phyloP scores from a whole-genome alignment of 2,329 filamentous ascomycete species.

The Fusarium verrucosum region DNA sequence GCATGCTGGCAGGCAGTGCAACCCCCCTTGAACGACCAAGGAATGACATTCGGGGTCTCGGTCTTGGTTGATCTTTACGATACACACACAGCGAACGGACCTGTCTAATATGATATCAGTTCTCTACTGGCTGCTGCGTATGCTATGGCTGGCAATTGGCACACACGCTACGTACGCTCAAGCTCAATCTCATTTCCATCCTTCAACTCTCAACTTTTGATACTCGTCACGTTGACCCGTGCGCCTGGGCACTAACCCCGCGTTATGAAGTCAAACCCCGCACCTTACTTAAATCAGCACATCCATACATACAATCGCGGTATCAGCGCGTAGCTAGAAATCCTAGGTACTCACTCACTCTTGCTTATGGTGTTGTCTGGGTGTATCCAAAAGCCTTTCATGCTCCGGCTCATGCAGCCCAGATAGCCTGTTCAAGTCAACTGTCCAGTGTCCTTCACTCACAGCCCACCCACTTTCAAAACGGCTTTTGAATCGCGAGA shows the following conservation, averaged over 20 bases:
- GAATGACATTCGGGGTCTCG: constrained; percentile 29
- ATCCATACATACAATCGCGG: constrained; percentile 38
- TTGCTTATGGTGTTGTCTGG: constrained; percentile 18
- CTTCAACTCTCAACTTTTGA: too few species aligned
- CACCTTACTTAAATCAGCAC: constrained; percentile 27
- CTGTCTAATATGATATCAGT: constrained; percentile 35
- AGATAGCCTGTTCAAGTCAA: constrained; percentile 17
- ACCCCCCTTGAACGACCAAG: constrained; percentile 13
- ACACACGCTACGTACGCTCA: background rate
- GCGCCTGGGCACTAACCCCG: constrained; percentile 42
- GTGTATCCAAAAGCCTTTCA: constrained; percentile 20
- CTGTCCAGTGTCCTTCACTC: constrained; percentile 31
- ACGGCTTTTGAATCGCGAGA: constrained; percentile 30
- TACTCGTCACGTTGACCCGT: constrained; percentile 41
- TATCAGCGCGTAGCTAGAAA: constrained; percentile 45
- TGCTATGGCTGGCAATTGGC: background rate
- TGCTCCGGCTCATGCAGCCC: constrained; percentile 31
- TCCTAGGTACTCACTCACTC: constrained; percentile 6
- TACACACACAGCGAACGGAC: too few species aligned
- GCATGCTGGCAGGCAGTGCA: constrained; percentile 18
- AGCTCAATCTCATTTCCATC: background rate
- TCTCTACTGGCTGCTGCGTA: constrained; percentile 14
- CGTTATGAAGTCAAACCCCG: constrained; percentile 43
- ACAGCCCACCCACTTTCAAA: constrained; percentile 32
- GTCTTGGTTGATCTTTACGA: constrained; percentile 32